Conservation (phyloP, 345 rosid species). For the Rhodamnia rubescens region DNA sequence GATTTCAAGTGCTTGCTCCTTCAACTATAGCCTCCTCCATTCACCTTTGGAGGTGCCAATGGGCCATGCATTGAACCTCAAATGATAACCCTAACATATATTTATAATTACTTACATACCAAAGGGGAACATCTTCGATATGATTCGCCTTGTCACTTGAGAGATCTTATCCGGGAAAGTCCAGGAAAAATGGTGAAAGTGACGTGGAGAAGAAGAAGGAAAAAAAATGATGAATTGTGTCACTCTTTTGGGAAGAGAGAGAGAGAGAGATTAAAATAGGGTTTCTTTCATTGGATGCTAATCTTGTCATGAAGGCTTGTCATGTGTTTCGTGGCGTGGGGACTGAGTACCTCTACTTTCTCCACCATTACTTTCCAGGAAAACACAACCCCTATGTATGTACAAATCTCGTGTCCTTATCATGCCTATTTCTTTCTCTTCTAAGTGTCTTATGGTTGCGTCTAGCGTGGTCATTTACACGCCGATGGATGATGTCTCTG, state of each 20-base stretch:
- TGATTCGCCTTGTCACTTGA: neutral
- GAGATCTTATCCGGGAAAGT: neutral
- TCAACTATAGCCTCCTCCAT: neutral
- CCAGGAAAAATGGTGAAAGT: neutral
- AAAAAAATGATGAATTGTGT: neutral
- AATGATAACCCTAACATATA: neutral
- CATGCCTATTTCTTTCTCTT: neutral
- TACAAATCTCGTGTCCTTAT: neutral
- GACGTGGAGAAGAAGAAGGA: neutral
- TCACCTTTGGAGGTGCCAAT: neutral
- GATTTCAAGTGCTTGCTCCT: neutral
- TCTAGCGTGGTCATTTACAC: neutral
- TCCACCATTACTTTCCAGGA: neutral
- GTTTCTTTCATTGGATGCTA: slow-evolving; percentile 9
- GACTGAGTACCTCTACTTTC: neutral
- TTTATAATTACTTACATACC: neutral
- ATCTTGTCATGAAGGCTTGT: neutral
- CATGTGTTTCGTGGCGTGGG: neutral
- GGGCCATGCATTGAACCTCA: neutral
- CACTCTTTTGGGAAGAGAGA: neutral
- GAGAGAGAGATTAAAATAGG: neutral
- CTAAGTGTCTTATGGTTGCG: neutral
- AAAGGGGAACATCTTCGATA: neutral
- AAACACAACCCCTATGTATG: neutral
- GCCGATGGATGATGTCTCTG: neutral